These are phyloP conservation scores for Apiotrichum brassicae DNA, from an alignment of 1,284 basidiomycete species.

Conservation along the genomic window DNA sequence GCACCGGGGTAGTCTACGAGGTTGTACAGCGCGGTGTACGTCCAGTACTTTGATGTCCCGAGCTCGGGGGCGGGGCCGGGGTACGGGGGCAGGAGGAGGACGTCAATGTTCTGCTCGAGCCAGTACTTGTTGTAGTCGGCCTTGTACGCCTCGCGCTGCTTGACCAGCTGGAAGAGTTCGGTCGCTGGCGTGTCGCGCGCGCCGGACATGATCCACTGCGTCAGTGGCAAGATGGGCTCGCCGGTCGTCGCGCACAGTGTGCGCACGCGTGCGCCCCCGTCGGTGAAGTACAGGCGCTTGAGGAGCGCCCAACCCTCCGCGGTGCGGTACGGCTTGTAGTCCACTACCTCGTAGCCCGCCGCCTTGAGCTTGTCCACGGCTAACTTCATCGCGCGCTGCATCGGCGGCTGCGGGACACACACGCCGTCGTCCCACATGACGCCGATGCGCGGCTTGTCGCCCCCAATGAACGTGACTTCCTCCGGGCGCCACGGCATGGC, in stretches of 20 bases:
- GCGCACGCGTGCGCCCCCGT: slow-evolving; percentile 31
- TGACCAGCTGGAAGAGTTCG: slow-evolving; percentile 30
- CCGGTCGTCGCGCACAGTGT: slow-evolving; percentile 13
- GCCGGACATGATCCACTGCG: slow-evolving; percentile 24
- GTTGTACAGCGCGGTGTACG: slow-evolving; percentile 62
- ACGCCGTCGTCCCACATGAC: slow-evolving; percentile 42
- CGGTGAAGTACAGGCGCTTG: slow-evolving; percentile 31
- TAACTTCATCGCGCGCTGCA: slow-evolving; percentile 33
- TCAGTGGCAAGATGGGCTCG: slow-evolving; percentile 33
- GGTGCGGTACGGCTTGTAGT: slow-evolving; percentile 21
- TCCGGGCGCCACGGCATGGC: slow-evolving; percentile 34
- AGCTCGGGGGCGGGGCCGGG: slow-evolving; percentile 33
- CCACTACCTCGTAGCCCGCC: slow-evolving; percentile 25
- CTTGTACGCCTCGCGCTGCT: slow-evolving; percentile 26
- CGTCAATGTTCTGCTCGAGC: slow-evolving; percentile 27
- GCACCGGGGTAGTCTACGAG: slow-evolving; percentile 61
- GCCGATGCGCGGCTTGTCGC: slow-evolving; percentile 29
- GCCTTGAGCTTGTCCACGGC: slow-evolving; percentile 26
- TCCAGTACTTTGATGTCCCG: slow-evolving; percentile 37
- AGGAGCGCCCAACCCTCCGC: slow-evolving; percentile 28
- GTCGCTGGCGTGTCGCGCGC: slow-evolving; percentile 17
- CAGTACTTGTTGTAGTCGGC: slow-evolving; percentile 24
- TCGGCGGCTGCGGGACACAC: slow-evolving; percentile 38
- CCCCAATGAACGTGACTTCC: slow-evolving; percentile 13
- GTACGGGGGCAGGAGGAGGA: slow-evolving; percentile 35